Evolutionary conservation across 2,329 filamentous ascomycete genomes (phyloP), one percentile per base, ranked within the genome.

Genomic region (Drechmeria coniospora): DNA sequence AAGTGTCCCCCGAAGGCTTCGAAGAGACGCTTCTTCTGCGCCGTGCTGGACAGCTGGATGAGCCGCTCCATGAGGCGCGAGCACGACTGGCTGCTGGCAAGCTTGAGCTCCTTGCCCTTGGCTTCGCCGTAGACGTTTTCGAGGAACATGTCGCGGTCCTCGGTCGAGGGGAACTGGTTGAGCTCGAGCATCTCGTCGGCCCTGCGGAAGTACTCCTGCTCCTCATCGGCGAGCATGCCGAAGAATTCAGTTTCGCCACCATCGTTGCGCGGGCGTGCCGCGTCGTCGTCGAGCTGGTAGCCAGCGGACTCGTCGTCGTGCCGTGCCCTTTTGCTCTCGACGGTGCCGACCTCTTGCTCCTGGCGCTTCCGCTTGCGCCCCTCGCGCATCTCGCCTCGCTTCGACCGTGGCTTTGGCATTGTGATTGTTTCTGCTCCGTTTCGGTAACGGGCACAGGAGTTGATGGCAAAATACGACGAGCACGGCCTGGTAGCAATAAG

Each of bases 41-140:
- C 58, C 18, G 77, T 65, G 19, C 71, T 78, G 16, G 83, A 87
- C 36, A 92, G 59, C 29, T 86, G 65, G 29, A 98, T 92, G 46
- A 98, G 56, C 18, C 84, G 69, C 58, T 98, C 90, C 74, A 95
- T 79, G 29, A 98, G 58, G 11, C 90, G 68, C 28, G 90, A 98
- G 55, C 86, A 94, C 3, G 82, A 90, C 56, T 98, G 90, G 51
- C 84, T 93, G 56, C 82, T 90, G 15, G 86, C 86, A 36, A 98
- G 71, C 63, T 95, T 98, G 46, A 98, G 63, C 53, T 95, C 90
- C 55, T 95, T 95, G 35, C 83, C 84, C 34, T 74, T 65, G 1
- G 86, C 84, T 54, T 95, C 87, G 39, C 69, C 66, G 54, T 80
- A 92, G 28, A 95, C 79, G 50, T 78, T 92, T 35, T 77, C 72